phyloP scores from a whole-genome alignment of 257 asterid species.

The Forsythia suspensa region DNA sequence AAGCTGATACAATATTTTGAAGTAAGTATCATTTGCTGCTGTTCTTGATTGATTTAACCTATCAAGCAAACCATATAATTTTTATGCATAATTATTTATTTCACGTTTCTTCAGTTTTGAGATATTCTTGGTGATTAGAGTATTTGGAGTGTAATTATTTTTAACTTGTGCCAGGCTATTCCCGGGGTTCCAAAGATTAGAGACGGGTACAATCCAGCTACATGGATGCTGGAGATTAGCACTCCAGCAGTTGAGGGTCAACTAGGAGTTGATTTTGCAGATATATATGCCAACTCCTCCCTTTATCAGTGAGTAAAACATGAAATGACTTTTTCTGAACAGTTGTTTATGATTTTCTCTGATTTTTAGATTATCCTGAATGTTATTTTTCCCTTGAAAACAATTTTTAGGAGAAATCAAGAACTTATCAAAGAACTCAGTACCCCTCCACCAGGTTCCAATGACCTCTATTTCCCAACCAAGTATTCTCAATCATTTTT shows the following conservation, averaged over 20 bases:
- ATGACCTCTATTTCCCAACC: constrained; percentile 43
- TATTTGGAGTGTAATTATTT: too few relatives aligned
- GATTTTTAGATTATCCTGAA: not conserved
- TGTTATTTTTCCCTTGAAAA: not conserved
- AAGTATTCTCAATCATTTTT: constrained; percentile 42
- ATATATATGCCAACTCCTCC: constrained; percentile 41
- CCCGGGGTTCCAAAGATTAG: constrained; percentile 49
- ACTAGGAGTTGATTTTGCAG: constrained; percentile 48
- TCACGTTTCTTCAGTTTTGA: too few relatives aligned
- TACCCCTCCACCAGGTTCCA: constrained; percentile 42
- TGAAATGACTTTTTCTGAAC: not conserved
- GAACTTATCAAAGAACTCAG: constrained; percentile 48
- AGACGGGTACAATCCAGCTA: constrained; percentile 54
- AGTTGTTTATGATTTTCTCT: not conserved
- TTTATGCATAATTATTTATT: too few relatives aligned
- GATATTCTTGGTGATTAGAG: too few relatives aligned
- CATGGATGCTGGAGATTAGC: constrained; percentile 60
- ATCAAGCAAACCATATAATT: too few relatives aligned
- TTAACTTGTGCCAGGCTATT: constrained; percentile 29
- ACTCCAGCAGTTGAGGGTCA: constrained; percentile 38
- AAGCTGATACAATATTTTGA: constrained; percentile 53
- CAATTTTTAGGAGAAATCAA: constrained; percentile 41
- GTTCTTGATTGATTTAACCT: not conserved
- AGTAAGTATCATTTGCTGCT: constrained; percentile 28
- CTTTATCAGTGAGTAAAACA: constrained; percentile 39